Base-by-base conservation (phyloP, 768 basidiomycete species). In the Leccinum variicolor region DNA sequence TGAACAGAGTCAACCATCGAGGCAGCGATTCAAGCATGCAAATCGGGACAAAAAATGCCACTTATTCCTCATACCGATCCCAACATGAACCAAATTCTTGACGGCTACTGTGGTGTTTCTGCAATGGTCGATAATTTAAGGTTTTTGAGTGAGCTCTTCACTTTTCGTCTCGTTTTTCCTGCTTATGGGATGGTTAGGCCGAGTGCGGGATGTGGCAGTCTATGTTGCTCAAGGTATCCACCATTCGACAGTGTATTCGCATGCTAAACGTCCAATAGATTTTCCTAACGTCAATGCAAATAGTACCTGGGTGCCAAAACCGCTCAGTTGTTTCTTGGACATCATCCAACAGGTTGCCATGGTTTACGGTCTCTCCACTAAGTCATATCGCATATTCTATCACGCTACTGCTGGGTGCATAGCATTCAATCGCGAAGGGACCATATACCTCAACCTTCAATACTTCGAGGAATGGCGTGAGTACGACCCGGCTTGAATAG, bases 391-490 rank as follows among this genome's bases (percentile, higher is more conserved):
- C 64, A 81, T 98, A 10, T 98, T 98, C 71, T 29, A 29, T 29
- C 29, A 29, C 10, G 9, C 13, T 21, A 65, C 77, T 3, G 73
- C 76, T 13, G 93, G 85, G 2, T 74, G 89, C n/a, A 95, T 97
- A 55, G 96, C 94, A 1, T 98, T 98, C 79, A 98, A 98, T 71
- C 79, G 90, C 23, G 82, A 84, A 53, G 91, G 89, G 2, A 87
- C 84, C 52, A 77, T 98, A 14, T 97, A 92, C 73, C 71, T 96
- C 56, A 97, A 96, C 69, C 75, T 92, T n/a, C 80, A 91, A 34
- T 94, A 87, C 69, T 93, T 83, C 62, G 80, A 89, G 64, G 80
- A 84, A 51, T 93, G 90, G 90, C 92, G 89, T 93, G 71, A 76
- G 86, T 79, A 31, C 29, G 8, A 50, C 10, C 21, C 21, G 9